phyloP scores from a whole-genome alignment of 495 filamentous ascomycete genomes.

The Lasiosphaeria miniovina region DNA sequence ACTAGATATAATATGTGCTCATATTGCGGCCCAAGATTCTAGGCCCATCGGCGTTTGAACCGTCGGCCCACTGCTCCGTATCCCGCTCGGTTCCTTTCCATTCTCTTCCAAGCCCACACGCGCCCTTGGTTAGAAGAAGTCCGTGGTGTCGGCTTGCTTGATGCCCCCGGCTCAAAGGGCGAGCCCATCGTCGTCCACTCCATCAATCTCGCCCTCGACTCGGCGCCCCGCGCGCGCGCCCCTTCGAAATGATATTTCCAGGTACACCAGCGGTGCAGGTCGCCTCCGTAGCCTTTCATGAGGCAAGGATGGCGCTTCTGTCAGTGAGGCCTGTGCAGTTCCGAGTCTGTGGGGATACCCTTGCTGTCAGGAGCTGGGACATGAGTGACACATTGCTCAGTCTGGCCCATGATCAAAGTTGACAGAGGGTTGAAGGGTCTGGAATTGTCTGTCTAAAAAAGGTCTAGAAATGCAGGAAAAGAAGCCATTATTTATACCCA shows the following conservation, averaged over 20 bases:
- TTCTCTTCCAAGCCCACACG: constrained; percentile 13
- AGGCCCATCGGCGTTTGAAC: constrained; percentile 13
- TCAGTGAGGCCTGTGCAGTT: constrained; percentile 11
- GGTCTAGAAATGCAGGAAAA: too few species aligned
- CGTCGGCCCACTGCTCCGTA: constrained; percentile 8
- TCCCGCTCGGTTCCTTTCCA: constrained; percentile 13
- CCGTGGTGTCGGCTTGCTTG: constrained; percentile 10
- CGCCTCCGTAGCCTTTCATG: constrained; percentile 11
- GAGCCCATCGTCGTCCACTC: constrained; percentile 10
- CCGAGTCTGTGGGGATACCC: constrained; percentile 8
- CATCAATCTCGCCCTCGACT: constrained; percentile 11
- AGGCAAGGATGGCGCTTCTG: constrained; percentile 12
- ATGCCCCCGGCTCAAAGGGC: constrained; percentile 7
- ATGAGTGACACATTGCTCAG: constrained; percentile 3
- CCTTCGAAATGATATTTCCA: constrained; percentile 14
- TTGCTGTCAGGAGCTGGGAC: constrained; percentile 4
- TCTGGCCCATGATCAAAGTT: too few species aligned
- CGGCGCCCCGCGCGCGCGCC: constrained; percentile 3
- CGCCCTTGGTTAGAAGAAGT: constrained; percentile 12
- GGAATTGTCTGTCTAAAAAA: too few species aligned
- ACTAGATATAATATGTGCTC: too few species aligned
- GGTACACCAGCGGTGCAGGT: constrained; percentile 11
- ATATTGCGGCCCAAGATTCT: too few species aligned
- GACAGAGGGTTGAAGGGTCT: too few species aligned
- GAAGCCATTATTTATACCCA: too few species aligned